phyloP scores from a whole-genome alignment of 108 stramenopile species.

The Chaetoceros muelleri region DNA sequence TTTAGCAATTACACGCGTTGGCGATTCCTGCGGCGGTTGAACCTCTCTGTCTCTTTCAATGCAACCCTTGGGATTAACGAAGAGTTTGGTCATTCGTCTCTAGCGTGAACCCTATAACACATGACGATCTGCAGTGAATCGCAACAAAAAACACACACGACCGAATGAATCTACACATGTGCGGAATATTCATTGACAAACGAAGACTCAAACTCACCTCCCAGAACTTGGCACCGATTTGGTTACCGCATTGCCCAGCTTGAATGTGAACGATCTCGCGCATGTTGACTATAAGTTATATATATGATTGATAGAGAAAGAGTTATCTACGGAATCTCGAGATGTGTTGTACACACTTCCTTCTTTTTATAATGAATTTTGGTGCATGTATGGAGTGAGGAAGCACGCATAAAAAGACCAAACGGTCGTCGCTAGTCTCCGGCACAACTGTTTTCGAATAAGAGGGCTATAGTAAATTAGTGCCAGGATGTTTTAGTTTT shows the following conservation, averaged over 20 bases:
- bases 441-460: not conserved
- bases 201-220: slow-evolving; percentile 43
- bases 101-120: not conserved
- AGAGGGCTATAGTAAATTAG: not conserved
- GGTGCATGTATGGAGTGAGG: not conserved
- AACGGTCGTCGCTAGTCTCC: not conserved
- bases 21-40: not conserved
- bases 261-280: slow-evolving; percentile 98
- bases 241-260: slow-evolving; percentile 96
- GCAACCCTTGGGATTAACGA: not conserved
- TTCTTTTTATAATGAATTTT: no score
- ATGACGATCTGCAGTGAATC: not conserved
- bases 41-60: not conserved
- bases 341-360: no score
- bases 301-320: not conserved
- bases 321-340: not conserved
- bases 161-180: not conserved
- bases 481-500: no score
- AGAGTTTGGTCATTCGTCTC: not conserved
- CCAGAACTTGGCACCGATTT: slow-evolving; percentile 97
- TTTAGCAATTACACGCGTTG: no score
- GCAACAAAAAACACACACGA: not conserved
- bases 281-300: slow-evolving; percentile 40
- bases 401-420: not conserved
- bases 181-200: not conserved